Evolutionary conservation across 495 filamentous ascomycete genomes (phyloP).

Genomic region (Aspergillus nidulans): DNA sequence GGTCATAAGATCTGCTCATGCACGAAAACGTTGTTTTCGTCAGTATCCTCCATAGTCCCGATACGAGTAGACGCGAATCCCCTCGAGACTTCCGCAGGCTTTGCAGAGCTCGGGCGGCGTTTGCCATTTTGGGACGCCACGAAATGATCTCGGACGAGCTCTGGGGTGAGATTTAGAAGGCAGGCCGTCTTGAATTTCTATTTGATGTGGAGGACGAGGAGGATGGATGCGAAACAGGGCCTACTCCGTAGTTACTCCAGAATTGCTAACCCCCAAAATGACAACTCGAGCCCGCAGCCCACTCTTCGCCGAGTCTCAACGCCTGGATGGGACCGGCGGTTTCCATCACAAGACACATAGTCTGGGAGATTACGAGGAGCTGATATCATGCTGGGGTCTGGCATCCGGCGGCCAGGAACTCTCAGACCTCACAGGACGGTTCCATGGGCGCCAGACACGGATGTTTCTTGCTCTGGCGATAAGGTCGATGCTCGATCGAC

Average conservation of each 20-base stretch:
- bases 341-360: slow-evolving; percentile 1
- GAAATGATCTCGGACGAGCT: slow-evolving; percentile 12
- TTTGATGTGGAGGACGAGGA: slow-evolving; percentile 14
- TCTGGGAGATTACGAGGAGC: background rate
- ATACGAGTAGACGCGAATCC: background rate
- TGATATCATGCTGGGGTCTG: background rate
- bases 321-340: background rate
- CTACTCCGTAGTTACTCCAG: slow-evolving; percentile 8
- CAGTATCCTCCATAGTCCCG: background rate
- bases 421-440: background rate
- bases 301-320: background rate
- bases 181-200: background rate
- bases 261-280: slow-evolving; percentile 4
- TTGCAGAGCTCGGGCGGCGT: slow-evolving; percentile 14
- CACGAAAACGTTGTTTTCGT: background rate
- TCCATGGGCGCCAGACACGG: background rate
- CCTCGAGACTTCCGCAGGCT: background rate
- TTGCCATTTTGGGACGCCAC: slow-evolving; percentile 19
- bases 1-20: background rate
- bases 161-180: background rate
- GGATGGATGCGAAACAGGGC: slow-evolving; percentile 5
- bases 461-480: background rate
- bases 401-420: background rate
- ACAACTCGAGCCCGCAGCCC: background rate
- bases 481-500: background rate